Base-by-base conservation (phyloP, 2,329 filamentous ascomycete species). In the Calonectria honghensis region DNA sequence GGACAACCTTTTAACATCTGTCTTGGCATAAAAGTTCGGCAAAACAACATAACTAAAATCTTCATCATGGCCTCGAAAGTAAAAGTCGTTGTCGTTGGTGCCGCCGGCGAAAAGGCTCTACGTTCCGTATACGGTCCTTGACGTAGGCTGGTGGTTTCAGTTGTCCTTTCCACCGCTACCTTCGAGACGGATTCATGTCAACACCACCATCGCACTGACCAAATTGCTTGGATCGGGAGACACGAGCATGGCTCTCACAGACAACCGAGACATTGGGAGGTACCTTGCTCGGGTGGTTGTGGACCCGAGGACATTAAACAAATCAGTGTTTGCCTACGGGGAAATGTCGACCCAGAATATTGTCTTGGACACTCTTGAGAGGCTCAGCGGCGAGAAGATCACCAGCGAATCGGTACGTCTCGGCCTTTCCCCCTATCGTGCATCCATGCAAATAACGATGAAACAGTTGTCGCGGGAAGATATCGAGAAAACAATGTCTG, bases 341-440 rank as follows among this genome's bases (percentile, higher is more conserved):
- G 54, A 59, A 59, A 59, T 39, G 20, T 59, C 20, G 54, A 59
- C 54, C 24, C 54, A 59, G 32, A 59, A 59, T 11, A 24, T 14
- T 16, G 29, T 59, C 32, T 37, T 37, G 11, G 32, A 39, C 2
- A 13, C 54, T 7, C 32, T 59, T 16, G 54, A 59, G 24, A 27
- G 20, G 1, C 32, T 39, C 0, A 59, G 32, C 20, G 32, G 54
- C 20, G 32, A 59, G 27, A 39, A 13, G 9, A 20, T 59, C 37
- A 6, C 24, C 9, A 24, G 24, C 13, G 54, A 59, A 59, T 16
- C 39, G 2, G 54, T 18, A 39, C 16, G 54, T 9, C 16, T 45
- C 18, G 5, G 10, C 6, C n/a, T 45, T 45, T 6, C n/a, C 2
- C 13, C 16, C 41, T 18, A 1, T 59, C 29, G 9, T 9, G n/a